These are phyloP conservation scores for Lodderomyces theae DNA, from an alignment of 1,139 yeast genomes.

Conservation along the genomic window DNA sequence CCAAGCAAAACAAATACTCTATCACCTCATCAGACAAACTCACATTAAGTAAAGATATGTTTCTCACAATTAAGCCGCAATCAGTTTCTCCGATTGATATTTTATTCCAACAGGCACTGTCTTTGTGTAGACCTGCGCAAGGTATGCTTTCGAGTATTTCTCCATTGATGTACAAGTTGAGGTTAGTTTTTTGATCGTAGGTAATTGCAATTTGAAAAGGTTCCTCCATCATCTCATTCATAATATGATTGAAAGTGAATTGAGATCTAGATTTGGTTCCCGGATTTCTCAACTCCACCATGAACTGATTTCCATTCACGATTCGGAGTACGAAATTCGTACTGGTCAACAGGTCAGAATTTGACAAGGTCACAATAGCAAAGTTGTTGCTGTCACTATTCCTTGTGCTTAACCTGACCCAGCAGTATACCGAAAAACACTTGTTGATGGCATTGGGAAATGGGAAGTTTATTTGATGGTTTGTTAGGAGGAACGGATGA, in stretches of 20 bases:
- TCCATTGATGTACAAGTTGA: slow-evolving; percentile 41
- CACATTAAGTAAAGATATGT: slow-evolving; percentile 29
- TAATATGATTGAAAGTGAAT: slow-evolving; percentile 35
- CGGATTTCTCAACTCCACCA: slow-evolving; percentile 28
- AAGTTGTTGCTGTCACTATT: slow-evolving; percentile 18
- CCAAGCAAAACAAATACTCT: slow-evolving; percentile 33
- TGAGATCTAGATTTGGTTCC: slow-evolving; percentile 27
- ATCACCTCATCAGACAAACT: slow-evolving; percentile 39
- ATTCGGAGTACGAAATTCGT: slow-evolving; percentile 25
- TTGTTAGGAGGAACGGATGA: slow-evolving; percentile 30
- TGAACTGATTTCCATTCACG: slow-evolving; percentile 30
- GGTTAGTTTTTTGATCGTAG: slow-evolving; percentile 35
- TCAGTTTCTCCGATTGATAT: slow-evolving; percentile 31
- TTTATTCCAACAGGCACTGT: slow-evolving; percentile 36
- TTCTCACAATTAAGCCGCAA: slow-evolving; percentile 34
- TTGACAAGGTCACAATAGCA: slow-evolving; percentile 29
- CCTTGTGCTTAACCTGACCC: slow-evolving; percentile 30
- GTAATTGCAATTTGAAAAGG: slow-evolving; percentile 37
- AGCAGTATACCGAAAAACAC: slow-evolving; percentile 32
- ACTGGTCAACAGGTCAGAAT: slow-evolving; percentile 10
- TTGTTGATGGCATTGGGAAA: slow-evolving; percentile 19
- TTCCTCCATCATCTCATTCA: slow-evolving; percentile 24
- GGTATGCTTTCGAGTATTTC: slow-evolving; percentile 47
- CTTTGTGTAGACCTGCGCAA: slow-evolving; percentile 34
- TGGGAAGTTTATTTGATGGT: slow-evolving; percentile 23